These are phyloP conservation scores for Porphyrellus sp. DNA, from an alignment of 1,284 basidiomycete genomes.

Conservation along the genomic window DNA sequence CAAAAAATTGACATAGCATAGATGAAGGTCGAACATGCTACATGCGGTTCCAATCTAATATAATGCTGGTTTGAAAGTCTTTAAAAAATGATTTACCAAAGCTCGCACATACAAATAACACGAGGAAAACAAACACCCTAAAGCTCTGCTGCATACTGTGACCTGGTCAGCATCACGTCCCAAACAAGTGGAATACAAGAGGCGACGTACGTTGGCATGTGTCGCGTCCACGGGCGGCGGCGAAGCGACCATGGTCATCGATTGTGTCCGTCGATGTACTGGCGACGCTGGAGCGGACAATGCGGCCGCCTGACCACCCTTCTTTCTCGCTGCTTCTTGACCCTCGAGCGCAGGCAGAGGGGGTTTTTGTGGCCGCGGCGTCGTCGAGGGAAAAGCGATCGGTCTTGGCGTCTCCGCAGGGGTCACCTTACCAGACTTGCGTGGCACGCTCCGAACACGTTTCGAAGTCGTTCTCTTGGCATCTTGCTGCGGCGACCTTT, in stretches of 20 bases:
- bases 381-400: background rate
- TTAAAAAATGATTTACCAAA: constrained; percentile 5
- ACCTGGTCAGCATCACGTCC: constrained; percentile 1
- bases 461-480: constrained; percentile 4
- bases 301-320: background rate
- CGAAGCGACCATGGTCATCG: constrained; percentile 29
- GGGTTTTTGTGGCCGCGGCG: background rate
- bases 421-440: constrained; percentile 6
- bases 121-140: constrained; percentile 9
- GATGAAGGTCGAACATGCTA: constrained; percentile 23
- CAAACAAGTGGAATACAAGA: background rate
- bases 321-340: background rate
- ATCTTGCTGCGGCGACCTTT: background rate
- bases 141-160: constrained; percentile 29
- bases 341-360: background rate
- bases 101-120: constrained; percentile 1
- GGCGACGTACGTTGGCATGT: constrained; percentile 20
- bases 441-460: constrained; percentile 6
- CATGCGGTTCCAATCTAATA: constrained; percentile 15
- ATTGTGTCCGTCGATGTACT: constrained; percentile 27
- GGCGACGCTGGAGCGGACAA: constrained; percentile 12
- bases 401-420: background rate
- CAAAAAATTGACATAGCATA: constrained; percentile 14
- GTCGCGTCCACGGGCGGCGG: constrained; percentile 11
- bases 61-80: background rate